Base-by-base conservation (phyloP, 306 rosid species). In the Albizia julibrissin region DNA sequence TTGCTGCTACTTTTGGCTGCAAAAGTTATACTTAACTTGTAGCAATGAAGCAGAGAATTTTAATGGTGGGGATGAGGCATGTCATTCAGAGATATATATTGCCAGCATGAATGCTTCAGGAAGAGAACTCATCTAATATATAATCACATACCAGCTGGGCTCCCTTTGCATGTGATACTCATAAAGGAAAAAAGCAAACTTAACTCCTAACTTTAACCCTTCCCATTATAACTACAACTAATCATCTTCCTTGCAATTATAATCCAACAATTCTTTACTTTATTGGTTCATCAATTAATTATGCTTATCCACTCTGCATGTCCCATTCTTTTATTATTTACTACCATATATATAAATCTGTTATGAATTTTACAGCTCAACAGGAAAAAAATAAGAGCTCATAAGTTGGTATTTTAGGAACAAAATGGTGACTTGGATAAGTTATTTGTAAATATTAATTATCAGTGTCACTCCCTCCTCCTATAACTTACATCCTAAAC, bases 261-360 rank as follows among this genome's bases (percentile, higher is more conserved):
- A 70, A n/a, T 42, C 54, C 75, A 70, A 43, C 75, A n/a, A 70
- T 42, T 22, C 11, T 22, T 7, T 13, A 42, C 54, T 43, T 70
- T 70, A n/a, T 43, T n/a, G 19, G 56, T 7, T 70, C 34, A 13
- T 42, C 54, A 47, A 22, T 43, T 22, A 49, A n/a, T 61, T 59
- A 70, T 77, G 40, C 68, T 86, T 65, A 84, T 58, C 29, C 13
- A 37, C 74, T 75, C 43, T 74, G 78, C 79, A 37, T 81, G 82
- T 72, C 82, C 89, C 76, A 76, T 79, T 18, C 27, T 4, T 11
- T 11, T 22, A 8, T 15, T 50, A 50, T 19, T 52, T 6, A 21
- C 61, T 52, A 2, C 61, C 8, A 8, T 7, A 52, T 77, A 34
- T 72, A 7, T 40, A 50, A 43, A 39, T 78, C 24, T 65, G 71